Evolutionary conservation across 129 eudicot species (phyloP).

Genomic region (Artemisia argyi): DNA sequence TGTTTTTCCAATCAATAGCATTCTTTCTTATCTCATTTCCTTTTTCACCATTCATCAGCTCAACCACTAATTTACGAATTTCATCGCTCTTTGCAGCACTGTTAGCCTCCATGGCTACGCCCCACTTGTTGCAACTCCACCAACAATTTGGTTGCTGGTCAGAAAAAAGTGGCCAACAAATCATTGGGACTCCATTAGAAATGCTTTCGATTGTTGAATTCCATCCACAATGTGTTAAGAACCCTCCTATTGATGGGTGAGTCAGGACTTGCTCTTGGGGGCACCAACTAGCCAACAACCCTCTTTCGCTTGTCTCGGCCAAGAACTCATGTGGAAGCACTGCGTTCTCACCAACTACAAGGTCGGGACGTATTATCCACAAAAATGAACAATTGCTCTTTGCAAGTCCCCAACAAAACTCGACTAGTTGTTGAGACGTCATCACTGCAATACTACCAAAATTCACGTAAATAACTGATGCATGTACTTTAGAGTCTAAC

Average conservation of each 20-base stretch:
- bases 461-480: conserved; percentile 53
- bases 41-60: conserved; percentile 46
- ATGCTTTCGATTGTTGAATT: conserved; percentile 58
- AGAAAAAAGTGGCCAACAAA: conserved; percentile 67
- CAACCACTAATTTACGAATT: conserved; percentile 39
- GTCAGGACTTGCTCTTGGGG: conserved; percentile 50
- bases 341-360: conserved; percentile 43
- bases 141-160: conserved; percentile 60
- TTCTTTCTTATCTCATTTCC: conserved; percentile 42
- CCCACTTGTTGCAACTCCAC: conserved; percentile 54
- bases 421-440: conserved; percentile 45
- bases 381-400: conserved; percentile 47
- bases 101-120: conserved; percentile 53
- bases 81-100: conserved; percentile 49
- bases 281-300: conserved; percentile 56
- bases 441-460: conserved; percentile 59
- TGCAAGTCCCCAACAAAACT: conserved; percentile 70
- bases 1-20: conserved; percentile 48
- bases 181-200: conserved; percentile 45
- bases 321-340: conserved; percentile 40
- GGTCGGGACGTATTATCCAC: conserved; percentile 60
- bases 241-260: conserved; percentile 49
- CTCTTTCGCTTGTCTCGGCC: conserved; percentile 35
- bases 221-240: conserved; percentile 66
- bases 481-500: conserved; percentile 41